Evolutionary conservation across 2,329 filamentous ascomycete species (phyloP).

Genomic region (Exserohilum rostratum): DNA sequence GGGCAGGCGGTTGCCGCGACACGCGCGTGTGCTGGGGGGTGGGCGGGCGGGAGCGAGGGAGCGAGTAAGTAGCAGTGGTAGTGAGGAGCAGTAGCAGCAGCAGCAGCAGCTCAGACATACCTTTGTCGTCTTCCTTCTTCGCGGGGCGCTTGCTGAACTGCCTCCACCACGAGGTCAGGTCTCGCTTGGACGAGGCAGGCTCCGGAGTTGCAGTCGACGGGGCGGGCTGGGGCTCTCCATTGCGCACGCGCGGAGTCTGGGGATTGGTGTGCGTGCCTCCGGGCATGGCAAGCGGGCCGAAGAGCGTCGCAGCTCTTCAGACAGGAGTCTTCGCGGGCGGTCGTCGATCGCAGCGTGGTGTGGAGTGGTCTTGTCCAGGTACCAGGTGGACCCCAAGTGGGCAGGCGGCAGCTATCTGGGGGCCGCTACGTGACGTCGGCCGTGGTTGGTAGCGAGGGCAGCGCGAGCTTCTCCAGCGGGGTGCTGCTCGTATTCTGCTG

Average conservation of each 20-base stretch:
- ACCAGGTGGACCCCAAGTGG: slow-evolving; percentile 30
- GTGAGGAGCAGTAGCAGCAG: no score
- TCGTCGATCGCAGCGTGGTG: slow-evolving; percentile 25
- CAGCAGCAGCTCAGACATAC: no score
- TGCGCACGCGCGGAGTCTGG: slow-evolving; percentile 51
- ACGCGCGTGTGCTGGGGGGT: neutral
- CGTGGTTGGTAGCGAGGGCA: slow-evolving; percentile 6
- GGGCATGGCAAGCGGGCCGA: slow-evolving; percentile 46
- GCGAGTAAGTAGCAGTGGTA: no score
- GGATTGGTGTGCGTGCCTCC: slow-evolving; percentile 44
- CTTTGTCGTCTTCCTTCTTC: slow-evolving; percentile 68
- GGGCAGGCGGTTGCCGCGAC: slow-evolving; percentile 12
- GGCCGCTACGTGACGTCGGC: slow-evolving; percentile 26
- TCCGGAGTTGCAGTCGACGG: slow-evolving; percentile 56
- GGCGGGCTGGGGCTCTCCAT: slow-evolving; percentile 51
- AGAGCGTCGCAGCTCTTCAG: slow-evolving; percentile 37
- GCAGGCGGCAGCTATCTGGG: slow-evolving; percentile 34
- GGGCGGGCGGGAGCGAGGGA: slow-evolving; percentile 9
- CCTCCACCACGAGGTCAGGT: slow-evolving; percentile 97
- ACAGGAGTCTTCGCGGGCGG: slow-evolving; percentile 17
- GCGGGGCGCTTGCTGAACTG: slow-evolving; percentile 74
- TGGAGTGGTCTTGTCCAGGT: slow-evolving; percentile 25
- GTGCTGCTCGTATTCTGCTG: neutral
- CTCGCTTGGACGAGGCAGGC: slow-evolving; percentile 82
- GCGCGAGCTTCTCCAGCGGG: slow-evolving; percentile 8